Percentiles rank a stretch among this genome's conserved stretches.
Conservation (phyloP, 129 eudicot genomes). For the Smallanthus sonchifolius region DNA sequence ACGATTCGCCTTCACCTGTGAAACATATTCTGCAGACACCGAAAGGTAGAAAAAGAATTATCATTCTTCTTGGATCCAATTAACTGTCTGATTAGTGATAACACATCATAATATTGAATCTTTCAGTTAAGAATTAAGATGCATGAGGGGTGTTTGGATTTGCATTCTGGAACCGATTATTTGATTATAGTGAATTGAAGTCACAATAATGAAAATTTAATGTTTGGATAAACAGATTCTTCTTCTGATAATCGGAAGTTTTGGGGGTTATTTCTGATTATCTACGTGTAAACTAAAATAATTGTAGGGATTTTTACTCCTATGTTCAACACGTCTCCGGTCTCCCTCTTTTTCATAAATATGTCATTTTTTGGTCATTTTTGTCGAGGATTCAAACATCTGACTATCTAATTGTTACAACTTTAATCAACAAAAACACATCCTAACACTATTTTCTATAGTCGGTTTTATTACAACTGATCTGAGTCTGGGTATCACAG, state of each 20-base stretch:
- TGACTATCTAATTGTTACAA: too few species aligned
- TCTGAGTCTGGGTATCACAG: too few species aligned
- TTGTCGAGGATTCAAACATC: too few species aligned
- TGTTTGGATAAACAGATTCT: not conserved
- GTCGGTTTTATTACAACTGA: too few species aligned
- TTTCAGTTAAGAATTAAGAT: not conserved
- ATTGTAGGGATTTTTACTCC: too few species aligned
- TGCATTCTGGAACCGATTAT: not conserved
- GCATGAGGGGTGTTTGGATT: not conserved
- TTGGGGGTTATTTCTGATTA: not conserved
- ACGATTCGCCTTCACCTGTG: constrained; percentile 68
- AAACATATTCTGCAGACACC: constrained; percentile 39
- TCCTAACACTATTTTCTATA: too few species aligned
- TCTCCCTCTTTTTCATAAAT: too few species aligned
- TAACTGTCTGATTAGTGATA: not conserved
- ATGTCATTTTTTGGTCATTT: too few species aligned
- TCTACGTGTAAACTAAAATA: not conserved
- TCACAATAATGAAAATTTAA: too few species aligned
- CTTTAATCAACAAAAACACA: too few species aligned
- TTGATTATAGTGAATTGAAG: too few species aligned
- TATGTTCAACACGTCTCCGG: too few species aligned
- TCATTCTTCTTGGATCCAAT: not conserved
- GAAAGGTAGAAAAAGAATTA: constrained; percentile 38
- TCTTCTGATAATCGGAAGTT: not conserved
- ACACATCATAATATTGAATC: not conserved